phyloP scores from a whole-genome alignment of 164 flowering plant species.

The Vitis vinifera region ASM3070453v1 NC_081806.1:4924501-4925000 shows the following conservation, averaged over 20 bases:
- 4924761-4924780: constrained; percentile 90
- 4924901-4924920: too few species aligned
- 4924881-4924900: constrained; percentile 88
- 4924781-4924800: constrained; percentile 88
- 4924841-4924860: constrained; percentile 95
- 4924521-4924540: too few species aligned
- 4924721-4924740: constrained; percentile 20
- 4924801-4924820: constrained; percentile 94
- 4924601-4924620: constrained; percentile 84
- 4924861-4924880: constrained; percentile 95
- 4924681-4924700: too few species aligned
- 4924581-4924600: constrained; percentile 94
- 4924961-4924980: too few species aligned
- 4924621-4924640: too few species aligned
- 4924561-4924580: constrained; percentile 96
- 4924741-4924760: constrained; percentile 81
- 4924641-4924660: too few species aligned
- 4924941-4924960: too few species aligned
- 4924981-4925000: too few species aligned
- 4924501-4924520: too few species aligned
- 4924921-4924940: too few species aligned
- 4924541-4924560: constrained; percentile 81
- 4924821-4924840: constrained; percentile 93
- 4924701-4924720: too few species aligned
- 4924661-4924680: too few species aligned